A percentile compares a stretch with the other conserved stretches of the same genome.
phyloP scores from a whole-genome alignment of 2,329 filamentous ascomycete species.

The Sarocladium kiliense region DNA sequence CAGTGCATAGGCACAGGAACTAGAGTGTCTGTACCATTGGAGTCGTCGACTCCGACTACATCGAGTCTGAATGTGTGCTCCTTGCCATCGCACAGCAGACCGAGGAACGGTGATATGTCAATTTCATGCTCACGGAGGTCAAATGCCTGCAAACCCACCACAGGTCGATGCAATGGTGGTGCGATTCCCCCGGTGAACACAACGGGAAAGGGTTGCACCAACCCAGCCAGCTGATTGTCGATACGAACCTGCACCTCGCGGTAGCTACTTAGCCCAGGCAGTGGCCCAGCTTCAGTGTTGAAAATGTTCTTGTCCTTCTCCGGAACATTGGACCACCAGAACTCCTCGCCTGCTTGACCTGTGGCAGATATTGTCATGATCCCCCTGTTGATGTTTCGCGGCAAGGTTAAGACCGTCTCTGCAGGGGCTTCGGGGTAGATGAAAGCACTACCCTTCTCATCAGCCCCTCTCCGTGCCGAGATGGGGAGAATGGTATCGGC shows the following conservation, averaged over 20 bases:
- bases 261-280: slow-evolving; percentile 68
- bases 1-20: slow-evolving; percentile 45
- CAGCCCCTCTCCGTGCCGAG: slow-evolving; percentile 46
- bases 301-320: slow-evolving; percentile 58
- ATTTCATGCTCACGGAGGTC: slow-evolving; percentile 77
- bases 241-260: slow-evolving; percentile 74
- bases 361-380: slow-evolving; percentile 73
- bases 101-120: slow-evolving; percentile 73
- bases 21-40: slow-evolving; percentile 38
- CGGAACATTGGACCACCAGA: slow-evolving; percentile 79
- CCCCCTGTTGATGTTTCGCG: slow-evolving; percentile 61
- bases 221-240: slow-evolving; percentile 66
- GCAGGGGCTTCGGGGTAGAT: slow-evolving; percentile 59
- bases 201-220: slow-evolving; percentile 76
- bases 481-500: slow-evolving; percentile 66
- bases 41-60: slow-evolving; percentile 59
- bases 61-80: slow-evolving; percentile 63
- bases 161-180: slow-evolving; percentile 70
- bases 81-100: slow-evolving; percentile 59
- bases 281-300: slow-evolving; percentile 39
- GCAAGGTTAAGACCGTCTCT: slow-evolving; percentile 54
- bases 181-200: slow-evolving; percentile 80
- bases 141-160: slow-evolving; percentile 74
- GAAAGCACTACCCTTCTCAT: slow-evolving; percentile 60
- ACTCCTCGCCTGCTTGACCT: slow-evolving; percentile 72